These are phyloP conservation scores for Andalucia godoyi DNA, from an alignment of 78 protist species.

Conservation along the genomic window DNA sequence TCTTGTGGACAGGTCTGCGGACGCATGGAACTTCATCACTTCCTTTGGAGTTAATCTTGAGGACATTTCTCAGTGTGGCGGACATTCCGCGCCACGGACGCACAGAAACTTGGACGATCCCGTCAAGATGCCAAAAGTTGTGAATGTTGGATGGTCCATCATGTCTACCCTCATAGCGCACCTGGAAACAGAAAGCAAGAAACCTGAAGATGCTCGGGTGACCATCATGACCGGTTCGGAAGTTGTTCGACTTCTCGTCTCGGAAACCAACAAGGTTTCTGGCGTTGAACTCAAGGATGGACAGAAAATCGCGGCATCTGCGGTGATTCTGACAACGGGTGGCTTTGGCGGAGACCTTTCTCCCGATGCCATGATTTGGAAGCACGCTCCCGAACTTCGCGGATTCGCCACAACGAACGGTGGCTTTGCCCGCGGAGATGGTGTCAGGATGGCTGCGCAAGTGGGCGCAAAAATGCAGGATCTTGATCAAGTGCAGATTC, in stretches of 20 bases:
- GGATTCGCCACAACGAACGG: constrained; percentile 76
- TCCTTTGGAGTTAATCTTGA: constrained; percentile 16
- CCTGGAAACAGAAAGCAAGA: background rate
- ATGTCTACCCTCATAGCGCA: constrained; percentile 10
- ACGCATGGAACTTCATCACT: constrained; percentile 9
- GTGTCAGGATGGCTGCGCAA: constrained; percentile 25
- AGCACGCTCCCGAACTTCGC: constrained; percentile 22
- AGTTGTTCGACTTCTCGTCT: background rate
- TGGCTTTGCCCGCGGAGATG: constrained; percentile 48
- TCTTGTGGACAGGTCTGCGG: background rate
- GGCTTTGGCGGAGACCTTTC: constrained; percentile 50
- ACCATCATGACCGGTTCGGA: constrained; percentile 3
- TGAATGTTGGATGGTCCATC: too few relatives aligned
- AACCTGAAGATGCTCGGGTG: background rate
- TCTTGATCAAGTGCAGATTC: constrained; percentile 59
- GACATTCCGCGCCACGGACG: constrained; percentile 34
- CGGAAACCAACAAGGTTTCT: background rate
- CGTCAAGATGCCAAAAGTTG: constrained; percentile 34
- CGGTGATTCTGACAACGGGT: constrained; percentile 62
- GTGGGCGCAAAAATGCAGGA: constrained; percentile 29
- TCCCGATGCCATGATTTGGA: constrained; percentile 10
- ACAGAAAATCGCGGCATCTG: background rate
- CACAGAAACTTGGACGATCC: constrained; percentile 26
- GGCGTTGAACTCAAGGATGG: constrained; percentile 20
- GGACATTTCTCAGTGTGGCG: constrained; percentile 20